Conservation (phyloP, 192 early-diverging fungal species). For the Coemansia sp. region DNA sequence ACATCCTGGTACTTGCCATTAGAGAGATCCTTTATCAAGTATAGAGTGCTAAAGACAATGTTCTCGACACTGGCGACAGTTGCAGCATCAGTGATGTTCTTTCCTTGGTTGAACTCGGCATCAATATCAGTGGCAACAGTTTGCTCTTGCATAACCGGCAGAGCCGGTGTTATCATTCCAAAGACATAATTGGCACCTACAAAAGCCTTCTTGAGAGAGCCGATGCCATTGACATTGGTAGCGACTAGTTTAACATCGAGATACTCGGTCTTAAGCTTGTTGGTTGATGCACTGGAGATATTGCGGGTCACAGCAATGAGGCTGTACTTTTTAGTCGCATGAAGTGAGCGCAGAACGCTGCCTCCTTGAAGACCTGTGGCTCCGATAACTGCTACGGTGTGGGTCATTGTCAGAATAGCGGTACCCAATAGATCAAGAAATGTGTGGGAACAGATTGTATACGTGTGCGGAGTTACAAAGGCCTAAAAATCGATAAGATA, state of each 20-base stretch:
- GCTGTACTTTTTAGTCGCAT: constrained; percentile 26
- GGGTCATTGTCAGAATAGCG: constrained; percentile 13
- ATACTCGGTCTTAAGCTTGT: constrained; percentile 14
- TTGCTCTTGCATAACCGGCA: constrained; percentile 6
- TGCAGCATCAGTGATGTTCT: constrained; percentile 35
- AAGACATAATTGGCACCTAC: constrained; percentile 27
- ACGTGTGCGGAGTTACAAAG: not conserved
- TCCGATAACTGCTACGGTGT: constrained; percentile 32
- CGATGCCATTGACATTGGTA: constrained; percentile 21
- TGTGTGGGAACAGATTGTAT: no score
- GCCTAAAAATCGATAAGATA: not conserved
- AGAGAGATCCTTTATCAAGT: constrained; percentile 24
- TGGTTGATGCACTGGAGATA: constrained; percentile 9
- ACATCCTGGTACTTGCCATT: constrained; percentile 28
- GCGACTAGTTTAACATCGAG: constrained; percentile 25
- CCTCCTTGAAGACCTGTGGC: constrained; percentile 45
- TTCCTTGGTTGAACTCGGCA: constrained; percentile 38
- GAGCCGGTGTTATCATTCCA: constrained; percentile 29
- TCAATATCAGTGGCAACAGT: constrained; percentile 7
- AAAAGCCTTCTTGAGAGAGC: constrained; percentile 26
- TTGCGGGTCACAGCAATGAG: constrained; percentile 34
- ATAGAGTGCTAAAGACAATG: constrained; percentile 31
- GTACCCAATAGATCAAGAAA: no score
- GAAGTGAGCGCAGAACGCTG: constrained; percentile 35
- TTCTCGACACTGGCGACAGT: constrained; percentile 22